Conservation (phyloP, 2,329 filamentous ascomycete species). For the Niveomyces coronatus region DNA sequence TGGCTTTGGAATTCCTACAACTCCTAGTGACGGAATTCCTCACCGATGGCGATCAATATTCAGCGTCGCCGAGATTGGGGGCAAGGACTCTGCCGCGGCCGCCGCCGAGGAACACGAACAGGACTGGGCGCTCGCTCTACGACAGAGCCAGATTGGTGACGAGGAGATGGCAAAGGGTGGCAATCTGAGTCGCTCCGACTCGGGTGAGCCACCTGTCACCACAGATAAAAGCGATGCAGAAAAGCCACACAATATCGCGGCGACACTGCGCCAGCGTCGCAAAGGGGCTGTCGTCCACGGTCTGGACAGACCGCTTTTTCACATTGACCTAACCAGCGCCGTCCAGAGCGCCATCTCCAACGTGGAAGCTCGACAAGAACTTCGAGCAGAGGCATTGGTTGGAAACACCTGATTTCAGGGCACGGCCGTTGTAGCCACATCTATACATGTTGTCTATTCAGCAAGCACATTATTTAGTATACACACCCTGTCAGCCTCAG, state of each 20-base stretch:
- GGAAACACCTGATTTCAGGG: neutral
- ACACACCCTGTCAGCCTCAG: too few relatives aligned
- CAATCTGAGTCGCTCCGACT: slow-evolving; percentile 19
- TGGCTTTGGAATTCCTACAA: slow-evolving; percentile 76
- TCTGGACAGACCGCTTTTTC: slow-evolving; percentile 85
- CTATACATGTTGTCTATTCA: slow-evolving; percentile 1
- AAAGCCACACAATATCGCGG: slow-evolving; percentile 21
- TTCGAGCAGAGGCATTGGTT: slow-evolving; percentile 10
- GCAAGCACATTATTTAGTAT: slow-evolving; percentile 4
- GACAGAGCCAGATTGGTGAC: slow-evolving; percentile 14
- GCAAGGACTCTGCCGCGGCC: slow-evolving; percentile 57
- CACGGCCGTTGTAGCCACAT: too few relatives aligned
- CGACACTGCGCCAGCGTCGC: slow-evolving; percentile 24
- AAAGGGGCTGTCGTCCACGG: slow-evolving; percentile 64
- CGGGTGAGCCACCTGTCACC: slow-evolving; percentile 18
- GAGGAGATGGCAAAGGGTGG: slow-evolving; percentile 27
- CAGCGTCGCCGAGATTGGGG: slow-evolving; percentile 78
- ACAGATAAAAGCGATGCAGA: slow-evolving; percentile 19
- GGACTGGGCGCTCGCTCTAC: slow-evolving; percentile 22
- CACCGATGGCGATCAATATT: slow-evolving; percentile 91
- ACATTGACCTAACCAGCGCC: slow-evolving; percentile 82
- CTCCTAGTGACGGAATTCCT: slow-evolving; percentile 30
- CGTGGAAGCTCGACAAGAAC: slow-evolving; percentile 45
- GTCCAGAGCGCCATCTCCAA: slow-evolving; percentile 81
- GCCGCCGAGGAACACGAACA: slow-evolving; percentile 55